A percentile compares a stretch with the other conserved stretches of the same genome.
phyloP scores from a whole-genome alignment of 116 monocot species.

The Trichopus zeylanicus region DNA sequence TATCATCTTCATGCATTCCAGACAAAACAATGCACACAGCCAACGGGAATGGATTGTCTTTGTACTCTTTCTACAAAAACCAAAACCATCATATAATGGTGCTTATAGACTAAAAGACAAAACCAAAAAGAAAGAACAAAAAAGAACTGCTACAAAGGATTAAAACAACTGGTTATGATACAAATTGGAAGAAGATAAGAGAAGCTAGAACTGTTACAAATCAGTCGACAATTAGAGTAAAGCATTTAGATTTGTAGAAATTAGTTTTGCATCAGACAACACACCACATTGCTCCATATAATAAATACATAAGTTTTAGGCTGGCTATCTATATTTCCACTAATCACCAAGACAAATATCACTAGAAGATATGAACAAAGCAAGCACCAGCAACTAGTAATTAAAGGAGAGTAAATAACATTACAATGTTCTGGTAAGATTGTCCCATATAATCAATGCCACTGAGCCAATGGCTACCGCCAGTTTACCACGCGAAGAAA shows the following conservation, averaged over 20 bases:
- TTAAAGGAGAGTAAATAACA: too few species aligned
- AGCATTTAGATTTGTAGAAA: slow-evolving; percentile 23
- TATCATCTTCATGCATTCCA: slow-evolving; percentile 93
- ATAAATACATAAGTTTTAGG: too few species aligned
- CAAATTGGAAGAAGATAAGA: too few species aligned
- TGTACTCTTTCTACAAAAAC: slow-evolving; percentile 39
- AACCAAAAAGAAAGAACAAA: not conserved
- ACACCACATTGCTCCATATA: too few species aligned
- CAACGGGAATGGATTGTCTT: slow-evolving; percentile 48
- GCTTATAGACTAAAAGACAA: not conserved
- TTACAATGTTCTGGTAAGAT: slow-evolving; percentile 38
- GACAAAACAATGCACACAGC: slow-evolving; percentile 76
- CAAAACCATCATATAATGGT: not conserved
- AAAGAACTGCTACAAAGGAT: not conserved
- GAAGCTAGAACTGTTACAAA: too few species aligned
- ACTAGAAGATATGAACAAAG: too few species aligned
- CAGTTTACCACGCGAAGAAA: slow-evolving; percentile 83
- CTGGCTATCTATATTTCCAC: too few species aligned
- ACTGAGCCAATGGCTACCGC: slow-evolving; percentile 78
- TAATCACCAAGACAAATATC: too few species aligned
- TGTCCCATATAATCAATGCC: slow-evolving; percentile 82
- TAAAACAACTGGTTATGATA: too few species aligned
- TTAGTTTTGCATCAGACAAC: too few species aligned
- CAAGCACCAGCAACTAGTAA: too few species aligned
- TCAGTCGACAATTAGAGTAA: too few species aligned